A percentile compares a stretch with the other conserved stretches of the same genome.
Conservation (phyloP, 768 basidiomycete genomes). For the Podaxis pistillaris region DNA sequence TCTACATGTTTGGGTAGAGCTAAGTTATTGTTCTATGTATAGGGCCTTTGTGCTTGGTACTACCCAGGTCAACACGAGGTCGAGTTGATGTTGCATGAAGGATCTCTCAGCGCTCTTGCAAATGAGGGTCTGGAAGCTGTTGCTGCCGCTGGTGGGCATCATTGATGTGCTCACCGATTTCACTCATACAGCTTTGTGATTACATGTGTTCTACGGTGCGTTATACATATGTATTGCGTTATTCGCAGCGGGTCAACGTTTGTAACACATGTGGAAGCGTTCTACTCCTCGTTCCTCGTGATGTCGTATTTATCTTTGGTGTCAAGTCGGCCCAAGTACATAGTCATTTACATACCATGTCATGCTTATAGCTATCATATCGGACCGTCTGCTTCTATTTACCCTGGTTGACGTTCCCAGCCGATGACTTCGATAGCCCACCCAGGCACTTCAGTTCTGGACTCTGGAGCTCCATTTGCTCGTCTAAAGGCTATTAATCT, state of each 20-base stretch:
- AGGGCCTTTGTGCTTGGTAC: conserved; percentile 70
- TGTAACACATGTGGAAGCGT: neutral
- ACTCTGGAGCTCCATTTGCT: neutral
- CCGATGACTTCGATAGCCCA: neutral
- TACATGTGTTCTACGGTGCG: neutral
- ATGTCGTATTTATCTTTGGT: neutral
- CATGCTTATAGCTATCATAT: neutral
- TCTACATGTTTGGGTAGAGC: neutral
- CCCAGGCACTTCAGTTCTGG: neutral
- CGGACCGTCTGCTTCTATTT: neutral
- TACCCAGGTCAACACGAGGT: conserved; percentile 58
- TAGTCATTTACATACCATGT: neutral
- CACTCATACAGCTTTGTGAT: neutral
- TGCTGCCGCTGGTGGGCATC: neutral
- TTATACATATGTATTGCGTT: neutral
- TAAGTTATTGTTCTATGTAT: neutral
- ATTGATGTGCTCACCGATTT: neutral
- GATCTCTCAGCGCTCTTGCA: conserved; percentile 34
- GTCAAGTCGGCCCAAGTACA: neutral
- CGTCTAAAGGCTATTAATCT: conserved; percentile 5
- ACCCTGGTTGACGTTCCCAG: neutral
- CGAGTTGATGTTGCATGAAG: conserved; percentile 39
- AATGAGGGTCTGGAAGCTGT: conserved; percentile 10
- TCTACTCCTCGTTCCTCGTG: neutral
- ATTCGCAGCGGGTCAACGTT: neutral